Base-by-base conservation (phyloP, 352 stramenopile genomes). In the Phytophthora foliorum region DNA sequence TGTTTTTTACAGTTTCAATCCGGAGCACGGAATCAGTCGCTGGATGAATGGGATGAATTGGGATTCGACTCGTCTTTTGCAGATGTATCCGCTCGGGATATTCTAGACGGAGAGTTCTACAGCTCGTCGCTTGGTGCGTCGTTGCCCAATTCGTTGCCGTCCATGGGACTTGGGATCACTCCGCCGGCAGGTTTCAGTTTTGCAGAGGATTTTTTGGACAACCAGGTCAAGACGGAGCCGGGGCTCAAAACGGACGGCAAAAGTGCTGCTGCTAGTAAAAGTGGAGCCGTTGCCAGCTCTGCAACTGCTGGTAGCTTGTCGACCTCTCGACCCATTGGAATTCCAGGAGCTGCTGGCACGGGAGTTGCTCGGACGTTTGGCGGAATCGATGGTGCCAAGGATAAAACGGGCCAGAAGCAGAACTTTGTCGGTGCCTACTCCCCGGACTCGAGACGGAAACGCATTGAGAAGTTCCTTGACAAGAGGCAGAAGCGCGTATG, bases 401-500 rank as follows among this genome's bases (percentile, higher is more conserved):
- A 78, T 49, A 90, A 89, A 54, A 57, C 71, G 6, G 81, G 77
- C 11, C 80, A 91, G 58, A 92, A 93, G 67, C 87, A 93, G 41
- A 82, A 82, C n/a, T 92, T 93, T 69, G 93, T 99, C 8, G 97
- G 97, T 25, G 96, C 94, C 8, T 99, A 99, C 77, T 98, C 94
- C 21, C 97, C 97, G 0, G 93, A 98, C 58, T 97, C 91, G 34
- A 81, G 97, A 55, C 91, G 90, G 66, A 92, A 98, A 67, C 82
- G 96, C 16, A 97, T 99, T 55, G 89, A 97, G 57, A 92, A 96
- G 57, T 99, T 99, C 72, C 68, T 98, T 39, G 92, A 98, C 78
- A 99, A 99, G 80, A 80, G 96, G 34, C 94, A 98, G 65, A 95
- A 98, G 59, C 91, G 97, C 45, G 94, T 98, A 72, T 99, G 96